Evolutionary conservation across 495 filamentous ascomycete species (phyloP), one percentile per base, ranked within the genome.

Genomic region (Penicillium crystallinum): DNA sequence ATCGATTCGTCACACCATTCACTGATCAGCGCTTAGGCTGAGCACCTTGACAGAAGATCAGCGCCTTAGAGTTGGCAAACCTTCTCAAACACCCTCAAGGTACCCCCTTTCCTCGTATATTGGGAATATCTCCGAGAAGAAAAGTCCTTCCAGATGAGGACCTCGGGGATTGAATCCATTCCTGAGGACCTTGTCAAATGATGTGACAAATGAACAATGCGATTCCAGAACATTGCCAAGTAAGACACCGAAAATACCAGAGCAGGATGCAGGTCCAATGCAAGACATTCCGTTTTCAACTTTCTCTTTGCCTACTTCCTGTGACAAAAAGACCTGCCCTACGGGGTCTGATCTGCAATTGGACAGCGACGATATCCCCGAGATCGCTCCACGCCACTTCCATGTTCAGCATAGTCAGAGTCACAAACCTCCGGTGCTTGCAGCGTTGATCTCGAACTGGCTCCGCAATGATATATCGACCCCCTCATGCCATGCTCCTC

Each of bases 1-100:
- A 36, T 36, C 34, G 2, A 15, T 21, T 33, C 10, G 27, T 45
- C 19, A 22, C 9, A 5, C 15, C 30, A 33, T 29, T n/a, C 43
- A 56, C 27, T 23, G 54, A 53, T 65, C 62, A 53, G 30, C 49
- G 25, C 8, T 17, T 43, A 36, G 29, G 25, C 23, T 35, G 39
- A 41, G 51, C 50, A 34, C 46, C 53, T 52, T 60, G 61, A 61
- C 54, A 58, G 60, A 42, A 23, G 61, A 61, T 61, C 55, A 38
- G 49, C 52, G 37, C 23, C 3, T 53, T 18, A 33, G 51, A 57
- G 57, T 56, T 43, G 47, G 31, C 46, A 65, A 70, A 71, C 45
- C 47, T 66, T 56, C 70, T 71, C 70, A 73, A 73, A 68, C 48
- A 49, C 55, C 42, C 70, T 73, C 70, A 70, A 63, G 67, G 67